Percentiles rank a stretch among this genome's conserved stretches.
These are phyloP conservation scores for Epichloe brachyelytri DNA, from an alignment of 2,329 filamentous ascomycete genomes.

Conservation along the genomic window DNA sequence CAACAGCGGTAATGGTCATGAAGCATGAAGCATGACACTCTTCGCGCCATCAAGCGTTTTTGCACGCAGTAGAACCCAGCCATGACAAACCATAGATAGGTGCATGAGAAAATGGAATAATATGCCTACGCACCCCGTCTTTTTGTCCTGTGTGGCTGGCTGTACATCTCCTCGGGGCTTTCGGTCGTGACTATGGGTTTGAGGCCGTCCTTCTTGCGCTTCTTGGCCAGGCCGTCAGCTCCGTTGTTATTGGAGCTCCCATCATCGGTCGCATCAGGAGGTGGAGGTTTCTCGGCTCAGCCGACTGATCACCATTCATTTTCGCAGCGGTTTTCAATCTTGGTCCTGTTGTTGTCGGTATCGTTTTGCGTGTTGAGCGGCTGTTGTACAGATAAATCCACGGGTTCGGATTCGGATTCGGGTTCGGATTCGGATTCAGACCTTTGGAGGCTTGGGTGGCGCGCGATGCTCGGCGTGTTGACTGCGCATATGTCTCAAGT, in stretches of 20 bases:
- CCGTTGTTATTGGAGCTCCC: slow-evolving; percentile 14
- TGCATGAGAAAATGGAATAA: background rate
- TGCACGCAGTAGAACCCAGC: background rate
- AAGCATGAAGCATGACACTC: background rate
- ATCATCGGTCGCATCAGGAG: slow-evolving; percentile 4
- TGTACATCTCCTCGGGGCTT: slow-evolving; percentile 15
- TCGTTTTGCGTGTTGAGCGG: background rate
- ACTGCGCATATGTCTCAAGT: slow-evolving; percentile 1
- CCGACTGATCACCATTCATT: slow-evolving; percentile 18
- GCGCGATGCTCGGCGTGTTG: background rate
- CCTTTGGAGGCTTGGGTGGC: background rate
- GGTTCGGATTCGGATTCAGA: background rate
- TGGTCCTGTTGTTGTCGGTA: background rate
- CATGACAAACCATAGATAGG: background rate
- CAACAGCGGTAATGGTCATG: background rate
- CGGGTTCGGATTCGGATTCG: background rate
- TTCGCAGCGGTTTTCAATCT: slow-evolving; percentile 1
- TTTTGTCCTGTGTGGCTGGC: slow-evolving; percentile 15
- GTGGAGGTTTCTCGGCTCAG: slow-evolving; percentile 19
- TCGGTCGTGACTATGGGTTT: slow-evolving; percentile 66
- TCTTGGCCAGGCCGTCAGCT: slow-evolving; percentile 36
- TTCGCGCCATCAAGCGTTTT: background rate
- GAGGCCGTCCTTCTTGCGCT: slow-evolving; percentile 60
- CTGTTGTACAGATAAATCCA: background rate
- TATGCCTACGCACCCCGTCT: slow-evolving; percentile 22